Evolutionary conservation across 805 yeast genomes (phyloP).

Genomic region (Wickerhamomyces mucosus): DNA sequence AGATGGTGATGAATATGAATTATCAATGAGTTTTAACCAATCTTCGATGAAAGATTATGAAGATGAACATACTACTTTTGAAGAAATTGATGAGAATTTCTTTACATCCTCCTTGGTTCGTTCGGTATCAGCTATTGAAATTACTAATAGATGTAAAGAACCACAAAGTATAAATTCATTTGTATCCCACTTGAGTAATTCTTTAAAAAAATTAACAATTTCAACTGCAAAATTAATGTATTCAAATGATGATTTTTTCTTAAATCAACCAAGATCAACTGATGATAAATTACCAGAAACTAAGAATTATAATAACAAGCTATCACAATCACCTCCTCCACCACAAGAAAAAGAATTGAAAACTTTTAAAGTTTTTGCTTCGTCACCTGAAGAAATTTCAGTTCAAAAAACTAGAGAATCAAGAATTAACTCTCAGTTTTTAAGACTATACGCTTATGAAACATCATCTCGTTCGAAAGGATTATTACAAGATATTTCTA

Average conservation of each 20-base stretch:
- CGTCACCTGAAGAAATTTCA: slow-evolving; percentile 6
- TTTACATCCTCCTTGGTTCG: slow-evolving; percentile 6
- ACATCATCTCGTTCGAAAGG: slow-evolving; percentile 29
- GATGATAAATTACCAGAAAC: slow-evolving; percentile 17
- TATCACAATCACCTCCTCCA: not conserved
- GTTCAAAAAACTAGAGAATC: slow-evolving; percentile 30
- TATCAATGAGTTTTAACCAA: too few relatives aligned
- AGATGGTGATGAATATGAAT: too few relatives aligned
- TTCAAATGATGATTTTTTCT: slow-evolving; percentile 15
- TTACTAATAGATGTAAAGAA: slow-evolving; percentile 1
- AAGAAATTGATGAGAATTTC: slow-evolving; percentile 5
- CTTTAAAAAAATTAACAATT: slow-evolving; percentile 11
- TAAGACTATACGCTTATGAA: slow-evolving; percentile 42
- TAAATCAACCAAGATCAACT: slow-evolving; percentile 19
- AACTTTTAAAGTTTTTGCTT: slow-evolving; percentile 17
- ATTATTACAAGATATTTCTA: slow-evolving; percentile 23
- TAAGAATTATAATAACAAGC: not conserved
- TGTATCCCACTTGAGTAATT: slow-evolving; percentile 17
- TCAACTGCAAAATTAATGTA: slow-evolving; percentile 6
- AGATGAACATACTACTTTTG: not conserved
- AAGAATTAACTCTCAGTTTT: slow-evolving; percentile 39
- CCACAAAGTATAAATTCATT: slow-evolving; percentile 8
- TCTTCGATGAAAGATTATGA: too few relatives aligned
- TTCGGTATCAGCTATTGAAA: slow-evolving; percentile 1
- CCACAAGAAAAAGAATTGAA: slow-evolving; percentile 14